A percentile compares a stretch with the other conserved stretches of the same genome.
Evolutionary conservation across 148 eudicot genomes (phyloP).

Genomic region (Chenopodium album): DNA sequence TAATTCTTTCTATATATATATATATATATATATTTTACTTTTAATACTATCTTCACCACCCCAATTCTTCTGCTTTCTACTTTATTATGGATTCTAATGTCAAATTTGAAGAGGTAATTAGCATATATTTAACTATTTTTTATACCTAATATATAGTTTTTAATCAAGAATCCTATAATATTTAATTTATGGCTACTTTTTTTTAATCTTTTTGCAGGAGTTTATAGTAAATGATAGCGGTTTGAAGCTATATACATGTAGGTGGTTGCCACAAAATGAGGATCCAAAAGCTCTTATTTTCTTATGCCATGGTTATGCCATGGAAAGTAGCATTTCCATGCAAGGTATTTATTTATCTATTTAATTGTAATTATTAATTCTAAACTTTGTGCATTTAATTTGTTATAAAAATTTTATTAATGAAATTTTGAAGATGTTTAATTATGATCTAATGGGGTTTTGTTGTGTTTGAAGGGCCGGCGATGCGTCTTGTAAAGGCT

Average conservation of each 20-base stretch:
- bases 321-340: conserved; percentile 91
- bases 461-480: conserved; percentile 40
- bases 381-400: not conserved
- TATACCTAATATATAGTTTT: not conserved
- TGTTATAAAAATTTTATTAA: too few relatives aligned
- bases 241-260: conserved; percentile 68
- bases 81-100: conserved; percentile 30
- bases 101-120: conserved; percentile 61
- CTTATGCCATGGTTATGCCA: conserved; percentile 89
- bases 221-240: conserved; percentile 44
- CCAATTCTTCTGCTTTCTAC: not conserved
- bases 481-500: conserved; percentile 55
- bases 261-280: conserved; percentile 51
- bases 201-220: conserved; percentile 40
- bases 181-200: too few relatives aligned
- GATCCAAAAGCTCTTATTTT: conserved; percentile 80
- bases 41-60: conserved; percentile 7
- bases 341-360: conserved; percentile 39
- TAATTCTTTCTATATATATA: not conserved
- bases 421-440: not conserved
- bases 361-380: not conserved
- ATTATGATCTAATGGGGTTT: not conserved
- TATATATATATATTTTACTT: too few relatives aligned
- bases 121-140: not conserved
- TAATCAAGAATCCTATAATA: too few relatives aligned